phyloP scores from a whole-genome alignment of 495 filamentous ascomycete species.

The Cetradonia linearis region DNA sequence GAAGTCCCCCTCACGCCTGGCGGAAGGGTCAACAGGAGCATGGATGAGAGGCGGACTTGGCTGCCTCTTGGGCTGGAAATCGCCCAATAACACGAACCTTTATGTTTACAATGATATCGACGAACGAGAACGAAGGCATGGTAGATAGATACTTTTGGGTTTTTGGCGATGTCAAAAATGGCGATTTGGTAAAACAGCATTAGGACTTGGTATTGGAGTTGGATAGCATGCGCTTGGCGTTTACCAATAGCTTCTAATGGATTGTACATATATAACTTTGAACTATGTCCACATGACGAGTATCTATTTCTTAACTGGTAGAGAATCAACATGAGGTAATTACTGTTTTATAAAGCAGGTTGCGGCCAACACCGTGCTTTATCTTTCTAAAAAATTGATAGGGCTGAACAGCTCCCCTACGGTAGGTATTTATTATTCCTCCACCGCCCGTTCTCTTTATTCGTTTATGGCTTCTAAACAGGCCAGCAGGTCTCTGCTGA shows the following conservation, averaged over 20 bases:
- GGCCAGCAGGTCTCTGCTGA: slow-evolving; percentile 17
- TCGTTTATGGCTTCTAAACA: slow-evolving; percentile 17
- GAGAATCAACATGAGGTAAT: neutral
- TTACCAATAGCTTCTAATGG: neutral
- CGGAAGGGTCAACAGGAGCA: slow-evolving; percentile 57
- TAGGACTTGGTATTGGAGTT: neutral
- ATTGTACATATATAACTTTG: neutral
- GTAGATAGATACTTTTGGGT: neutral
- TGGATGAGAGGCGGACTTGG: slow-evolving; percentile 50
- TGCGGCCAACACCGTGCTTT: slow-evolving; percentile 1
- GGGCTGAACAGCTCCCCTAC: slow-evolving; percentile 15
- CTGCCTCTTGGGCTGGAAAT: slow-evolving; percentile 39
- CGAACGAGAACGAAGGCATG: neutral
- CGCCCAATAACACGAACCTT: slow-evolving; percentile 22
- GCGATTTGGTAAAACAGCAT: neutral
- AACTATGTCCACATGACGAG: neutral
- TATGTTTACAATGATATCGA: neutral
- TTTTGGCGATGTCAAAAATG: neutral
- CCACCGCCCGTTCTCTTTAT: neutral
- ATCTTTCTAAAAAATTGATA: slow-evolving; percentile 1
- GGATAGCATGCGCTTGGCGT: neutral
- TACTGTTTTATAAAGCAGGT: neutral
- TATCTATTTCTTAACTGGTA: neutral
- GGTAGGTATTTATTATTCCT: neutral
- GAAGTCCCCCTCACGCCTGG: slow-evolving; percentile 62